Evolutionary conservation across 164 flowering plant genomes (phyloP).

Genomic region (Hamamelis virginiana): DNA sequence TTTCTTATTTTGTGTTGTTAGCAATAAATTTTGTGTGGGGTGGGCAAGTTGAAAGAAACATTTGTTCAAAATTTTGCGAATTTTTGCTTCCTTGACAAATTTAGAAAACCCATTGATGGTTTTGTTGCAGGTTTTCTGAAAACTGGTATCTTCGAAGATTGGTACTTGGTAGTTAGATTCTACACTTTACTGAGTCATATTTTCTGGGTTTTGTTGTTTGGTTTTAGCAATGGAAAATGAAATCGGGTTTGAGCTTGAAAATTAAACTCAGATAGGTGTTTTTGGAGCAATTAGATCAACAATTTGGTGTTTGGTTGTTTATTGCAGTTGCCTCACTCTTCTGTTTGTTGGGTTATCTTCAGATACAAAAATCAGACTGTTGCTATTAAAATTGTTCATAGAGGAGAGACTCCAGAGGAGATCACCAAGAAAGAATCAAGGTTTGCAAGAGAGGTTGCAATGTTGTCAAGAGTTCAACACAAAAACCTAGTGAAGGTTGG

Average conservation of each 20-base stretch:
- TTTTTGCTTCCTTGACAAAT: neutral
- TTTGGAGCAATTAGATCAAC: neutral
- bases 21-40: neutral
- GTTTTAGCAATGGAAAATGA: too few species aligned
- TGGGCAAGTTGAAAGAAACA: neutral
- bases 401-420: conserved; percentile 81
- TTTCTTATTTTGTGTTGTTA: neutral
- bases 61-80: neutral
- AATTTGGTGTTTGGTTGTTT: neutral
- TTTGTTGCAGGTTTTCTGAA: neutral
- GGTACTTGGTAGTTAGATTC: too few species aligned
- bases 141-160: neutral
- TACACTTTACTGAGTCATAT: neutral
- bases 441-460: conserved; percentile 81
- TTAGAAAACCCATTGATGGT: neutral
- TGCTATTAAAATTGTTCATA: conserved; percentile 77
- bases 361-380: conserved; percentile 82
- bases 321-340: conserved; percentile 4
- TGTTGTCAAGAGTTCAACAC: conserved; percentile 91
- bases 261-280: neutral
- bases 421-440: conserved; percentile 61
- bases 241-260: too few species aligned
- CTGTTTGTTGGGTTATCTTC: conserved; percentile 7
- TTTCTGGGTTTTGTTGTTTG: too few species aligned
- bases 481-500: conserved; percentile 83